These are phyloP conservation scores for Claviceps pusilla DNA, from an alignment of 2,329 filamentous ascomycete species.

Conservation along the genomic window DNA sequence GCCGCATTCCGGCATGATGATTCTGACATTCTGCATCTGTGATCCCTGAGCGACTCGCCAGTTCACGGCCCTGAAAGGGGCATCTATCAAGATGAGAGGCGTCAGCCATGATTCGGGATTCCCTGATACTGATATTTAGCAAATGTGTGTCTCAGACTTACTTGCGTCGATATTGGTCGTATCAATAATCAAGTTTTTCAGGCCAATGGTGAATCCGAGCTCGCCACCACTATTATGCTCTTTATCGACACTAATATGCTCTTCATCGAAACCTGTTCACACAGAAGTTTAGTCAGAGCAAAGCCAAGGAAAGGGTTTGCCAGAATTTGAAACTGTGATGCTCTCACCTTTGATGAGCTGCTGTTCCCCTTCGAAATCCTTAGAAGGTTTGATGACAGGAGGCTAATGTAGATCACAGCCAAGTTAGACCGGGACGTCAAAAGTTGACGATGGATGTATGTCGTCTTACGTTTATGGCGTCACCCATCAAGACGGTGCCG, in stretches of 20 bases:
- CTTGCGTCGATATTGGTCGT: conserved; percentile 22
- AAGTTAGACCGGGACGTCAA: neutral
- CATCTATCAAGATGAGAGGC: conserved; percentile 5
- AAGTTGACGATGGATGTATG: neutral
- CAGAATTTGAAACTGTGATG: neutral
- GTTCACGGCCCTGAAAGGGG: conserved; percentile 23
- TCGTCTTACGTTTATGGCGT: conserved; percentile 20
- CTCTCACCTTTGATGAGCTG: conserved; percentile 19
- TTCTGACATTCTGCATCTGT: conserved; percentile 27
- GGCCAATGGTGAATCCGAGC: conserved; percentile 25
- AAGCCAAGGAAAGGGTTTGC: neutral
- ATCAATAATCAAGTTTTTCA: conserved; percentile 30
- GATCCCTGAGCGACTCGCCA: conserved; percentile 30
- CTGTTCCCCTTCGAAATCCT: conserved; percentile 17
- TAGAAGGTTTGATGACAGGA: conserved; percentile 26
- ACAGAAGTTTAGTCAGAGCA: neutral
- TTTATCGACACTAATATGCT: conserved; percentile 18
- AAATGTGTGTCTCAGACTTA: neutral
- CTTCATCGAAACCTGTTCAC: conserved; percentile 9
- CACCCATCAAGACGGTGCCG: conserved; percentile 31
- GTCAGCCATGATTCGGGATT: neutral
- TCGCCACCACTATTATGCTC: conserved; percentile 24
- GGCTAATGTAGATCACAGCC: conserved; percentile 13
- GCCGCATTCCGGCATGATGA: conserved; percentile 22
- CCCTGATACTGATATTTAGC: neutral